Percentiles rank a stretch among this genome's conserved stretches.
phyloP scores from a whole-genome alignment of 164 flowering plant genomes.

The Sedum album region DNA sequence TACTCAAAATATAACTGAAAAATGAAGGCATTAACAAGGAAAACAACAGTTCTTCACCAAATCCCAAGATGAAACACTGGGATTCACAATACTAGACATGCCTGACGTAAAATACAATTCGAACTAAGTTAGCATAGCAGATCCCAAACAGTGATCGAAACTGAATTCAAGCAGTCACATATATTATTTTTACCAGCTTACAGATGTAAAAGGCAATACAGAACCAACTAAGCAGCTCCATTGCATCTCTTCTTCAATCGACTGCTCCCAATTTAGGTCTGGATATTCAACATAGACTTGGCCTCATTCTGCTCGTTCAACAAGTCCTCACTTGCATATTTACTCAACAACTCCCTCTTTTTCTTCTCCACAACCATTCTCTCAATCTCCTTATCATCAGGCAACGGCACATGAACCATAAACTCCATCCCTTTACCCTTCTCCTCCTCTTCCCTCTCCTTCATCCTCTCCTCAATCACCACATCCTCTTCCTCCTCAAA shows the following conservation, averaged over 20 bases:
- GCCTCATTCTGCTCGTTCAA: constrained; percentile 80
- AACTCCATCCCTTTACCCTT: constrained; percentile 51
- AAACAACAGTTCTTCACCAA: too few species aligned
- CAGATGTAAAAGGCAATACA: not conserved
- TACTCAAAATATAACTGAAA: too few species aligned
- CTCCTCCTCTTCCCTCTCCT: constrained; percentile 26
- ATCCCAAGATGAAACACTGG: too few species aligned
- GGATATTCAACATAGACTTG: constrained; percentile 79
- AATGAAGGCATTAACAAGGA: too few species aligned
- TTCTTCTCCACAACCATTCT: constrained; percentile 92
- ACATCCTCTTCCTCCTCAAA: constrained; percentile 84
- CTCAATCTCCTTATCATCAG: constrained; percentile 92
- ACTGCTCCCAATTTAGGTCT: constrained; percentile 24
- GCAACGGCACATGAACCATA: constrained; percentile 84
- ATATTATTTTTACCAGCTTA: too few species aligned
- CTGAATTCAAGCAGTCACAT: too few species aligned
- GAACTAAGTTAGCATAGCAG: too few species aligned
- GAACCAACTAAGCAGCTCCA: not conserved
- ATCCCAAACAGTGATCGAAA: too few species aligned
- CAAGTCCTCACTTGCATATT: constrained; percentile 64
- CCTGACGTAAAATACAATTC: too few species aligned
- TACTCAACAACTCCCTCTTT: constrained; percentile 76
- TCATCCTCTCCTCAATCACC: constrained; percentile 70
- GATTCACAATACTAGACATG: too few species aligned
- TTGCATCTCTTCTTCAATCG: not conserved